Evolutionary conservation across 441 rosid species (phyloP).

Genomic region (Dalechampia spathulata): DNA sequence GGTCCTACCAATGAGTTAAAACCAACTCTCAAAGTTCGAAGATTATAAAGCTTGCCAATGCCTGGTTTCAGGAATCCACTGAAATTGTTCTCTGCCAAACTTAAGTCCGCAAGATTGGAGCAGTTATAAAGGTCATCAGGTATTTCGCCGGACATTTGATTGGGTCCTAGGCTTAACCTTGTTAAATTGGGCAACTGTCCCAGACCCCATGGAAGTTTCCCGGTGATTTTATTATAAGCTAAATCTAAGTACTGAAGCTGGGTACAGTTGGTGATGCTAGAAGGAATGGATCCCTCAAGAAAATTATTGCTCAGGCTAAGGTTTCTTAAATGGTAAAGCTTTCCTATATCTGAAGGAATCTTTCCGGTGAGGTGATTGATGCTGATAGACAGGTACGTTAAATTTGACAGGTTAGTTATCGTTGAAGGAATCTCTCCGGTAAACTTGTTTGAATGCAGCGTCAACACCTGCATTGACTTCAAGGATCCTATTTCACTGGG

Average conservation of each 20-base stretch:
- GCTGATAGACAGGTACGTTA: slow-evolving; percentile 55
- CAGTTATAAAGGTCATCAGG: slow-evolving; percentile 76
- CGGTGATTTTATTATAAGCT: slow-evolving; percentile 33
- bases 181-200: slow-evolving; percentile 50
- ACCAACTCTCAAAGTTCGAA: slow-evolving; percentile 23
- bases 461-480: slow-evolving; percentile 44
- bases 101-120: slow-evolving; percentile 29
- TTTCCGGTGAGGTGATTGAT: slow-evolving; percentile 51
- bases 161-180: slow-evolving; percentile 31
- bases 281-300: slow-evolving; percentile 73
- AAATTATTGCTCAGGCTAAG: slow-evolving; percentile 37
- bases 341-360: slow-evolving; percentile 55
- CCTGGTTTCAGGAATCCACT: slow-evolving; percentile 53
- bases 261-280: slow-evolving; percentile 67
- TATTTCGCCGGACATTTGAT: slow-evolving; percentile 55
- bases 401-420: slow-evolving; percentile 46
- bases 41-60: slow-evolving; percentile 48
- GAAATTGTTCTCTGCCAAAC: slow-evolving; percentile 41
- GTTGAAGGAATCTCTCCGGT: slow-evolving; percentile 59
- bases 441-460: slow-evolving; percentile 61
- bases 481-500: slow-evolving; percentile 47
- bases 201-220: slow-evolving; percentile 54
- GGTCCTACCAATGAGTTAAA: slow-evolving; percentile 50
- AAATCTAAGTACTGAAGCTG: slow-evolving; percentile 31
- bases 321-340: slow-evolving; percentile 54